A percentile compares a stretch with the other conserved stretches of the same genome.
phyloP scores from a whole-genome alignment of 2,329 filamentous ascomycete genomes.

The Colletotrichum karsti region DNA sequence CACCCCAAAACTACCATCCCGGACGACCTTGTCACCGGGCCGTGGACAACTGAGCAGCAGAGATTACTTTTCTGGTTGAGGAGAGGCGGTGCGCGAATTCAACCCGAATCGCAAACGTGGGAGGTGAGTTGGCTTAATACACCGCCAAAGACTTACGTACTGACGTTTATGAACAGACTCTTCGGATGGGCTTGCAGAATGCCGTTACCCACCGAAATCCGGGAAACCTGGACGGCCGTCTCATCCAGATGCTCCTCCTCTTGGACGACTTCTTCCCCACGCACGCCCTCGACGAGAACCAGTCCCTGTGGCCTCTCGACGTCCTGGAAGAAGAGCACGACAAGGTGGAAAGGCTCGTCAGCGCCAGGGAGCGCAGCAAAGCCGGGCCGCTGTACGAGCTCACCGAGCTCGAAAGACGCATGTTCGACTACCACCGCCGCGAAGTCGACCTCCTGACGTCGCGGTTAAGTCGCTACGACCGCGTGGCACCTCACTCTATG shows the following conservation, averaged over 20 bases:
- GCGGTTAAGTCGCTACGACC: constrained; percentile 1
- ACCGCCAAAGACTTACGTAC: not conserved
- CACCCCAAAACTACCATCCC: constrained; percentile 50
- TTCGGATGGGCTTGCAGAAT: constrained; percentile 13
- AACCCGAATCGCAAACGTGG: constrained; percentile 45
- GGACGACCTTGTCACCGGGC: constrained; percentile 47
- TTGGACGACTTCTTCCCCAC: constrained; percentile 17
- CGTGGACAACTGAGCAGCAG: constrained; percentile 48
- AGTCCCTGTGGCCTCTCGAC: constrained; percentile 19
- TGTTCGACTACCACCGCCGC: constrained; percentile 18
- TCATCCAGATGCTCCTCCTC: constrained; percentile 18
- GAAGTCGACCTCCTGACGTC: constrained; percentile 15
- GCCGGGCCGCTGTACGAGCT: constrained; percentile 11
- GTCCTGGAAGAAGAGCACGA: constrained; percentile 20
- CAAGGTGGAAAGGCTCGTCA: constrained; percentile 5
- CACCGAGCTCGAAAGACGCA: constrained; percentile 9
- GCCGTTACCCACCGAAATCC: constrained; percentile 21
- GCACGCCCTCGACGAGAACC: not conserved
- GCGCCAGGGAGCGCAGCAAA: constrained; percentile 2
- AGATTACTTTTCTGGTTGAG: constrained; percentile 56
- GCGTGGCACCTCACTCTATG: not conserved
- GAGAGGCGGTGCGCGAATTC: constrained; percentile 45
- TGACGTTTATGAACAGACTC: constrained; percentile 6
- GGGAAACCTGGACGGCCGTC: constrained; percentile 12
- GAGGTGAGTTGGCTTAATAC: constrained; percentile 35